Base-by-base conservation (phyloP, 2,329 filamentous ascomycete species). In the Ambrosiella beaveri region DNA sequence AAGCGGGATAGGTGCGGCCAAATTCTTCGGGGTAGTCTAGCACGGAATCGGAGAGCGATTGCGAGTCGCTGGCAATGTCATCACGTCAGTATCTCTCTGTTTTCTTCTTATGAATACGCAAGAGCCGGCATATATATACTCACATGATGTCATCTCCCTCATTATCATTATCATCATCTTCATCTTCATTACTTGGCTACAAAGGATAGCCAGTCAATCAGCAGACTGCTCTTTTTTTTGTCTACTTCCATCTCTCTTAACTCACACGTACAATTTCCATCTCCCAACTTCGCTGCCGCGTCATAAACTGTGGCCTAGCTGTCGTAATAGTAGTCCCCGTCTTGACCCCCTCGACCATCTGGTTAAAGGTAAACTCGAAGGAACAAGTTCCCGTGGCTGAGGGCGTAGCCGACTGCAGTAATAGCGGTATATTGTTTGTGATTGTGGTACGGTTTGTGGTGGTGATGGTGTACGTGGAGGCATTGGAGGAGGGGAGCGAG, bases 1-100 rank as follows among this genome's bases (percentile, higher is more conserved):
- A 75, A 2, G 73, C 72, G 62, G 75, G 73, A 64, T 74, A 75
- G 1, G 72, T 75, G 37, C 73, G 68, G 9, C 73, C 73, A 61
- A 73, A 73, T 61, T 71, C 68, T 56, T 70, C 67, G 1, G 71
- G 71, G 15, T 71, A 73, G 58, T 69, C 65, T 59, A 66, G 65
- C n/a, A 73, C 67, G 61, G 71, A 73, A 39, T 73, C 71, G 8
- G 70, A 67, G 47, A 73, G 62, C 12, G 71, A 72, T 45, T 68
- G 65, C 0, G 70, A 72, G 49, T 62, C 65, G 54, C 62, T 64
- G 12, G 9, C 11, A 8, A 8, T 47, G 44, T 41, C n/a, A 15
- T 8, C 44, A 13, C 9, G n/a, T 47, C n/a, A 8, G 7, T 15
- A 17, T 2, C 27, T 27, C 27, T 27, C 27, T 27, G 5, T 27